Conservation (phyloP, 1,284 basidiomycete species). For the Leccinum subfulvum region DNA sequence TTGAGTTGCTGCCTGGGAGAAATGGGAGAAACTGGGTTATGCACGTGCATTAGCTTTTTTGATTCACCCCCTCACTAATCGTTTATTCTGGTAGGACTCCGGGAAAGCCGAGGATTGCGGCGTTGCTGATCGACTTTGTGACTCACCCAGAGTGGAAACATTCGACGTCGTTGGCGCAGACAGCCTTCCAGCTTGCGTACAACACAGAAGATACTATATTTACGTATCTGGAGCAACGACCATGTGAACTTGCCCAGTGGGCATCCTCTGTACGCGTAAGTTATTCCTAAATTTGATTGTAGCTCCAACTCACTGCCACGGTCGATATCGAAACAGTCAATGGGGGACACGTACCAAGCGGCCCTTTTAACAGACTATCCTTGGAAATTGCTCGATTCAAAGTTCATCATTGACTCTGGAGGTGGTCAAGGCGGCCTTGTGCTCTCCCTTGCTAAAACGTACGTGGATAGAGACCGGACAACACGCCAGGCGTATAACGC, state of each 20-base stretch:
- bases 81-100: slow-evolving; percentile 19
- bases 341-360: slow-evolving; percentile 10
- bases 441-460: slow-evolving; percentile 10
- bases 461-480: neutral
- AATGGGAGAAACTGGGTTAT: slow-evolving; percentile 25
- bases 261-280: slow-evolving; percentile 11
- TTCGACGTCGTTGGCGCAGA: slow-evolving; percentile 19
- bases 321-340: slow-evolving; percentile 3
- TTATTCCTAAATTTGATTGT: neutral
- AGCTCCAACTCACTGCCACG: neutral
- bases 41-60: slow-evolving; percentile 7
- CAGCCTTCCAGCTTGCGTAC: slow-evolving; percentile 27
- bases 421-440: slow-evolving; percentile 12
- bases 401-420: slow-evolving; percentile 5
- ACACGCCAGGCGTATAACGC: neutral
- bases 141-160: slow-evolving; percentile 27
- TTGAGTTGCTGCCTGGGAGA: slow-evolving; percentile 21
- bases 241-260: slow-evolving; percentile 7
- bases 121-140: slow-evolving; percentile 19
- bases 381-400: slow-evolving; percentile 6
- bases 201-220: slow-evolving; percentile 23
- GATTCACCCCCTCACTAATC: neutral
- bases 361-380: slow-evolving; percentile 12
- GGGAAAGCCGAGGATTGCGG: slow-evolving; percentile 23
- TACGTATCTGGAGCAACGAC: slow-evolving; percentile 6